Evolutionary conservation across 805 yeast genomes (phyloP), one percentile per base, ranked within the genome.

Genomic region (Lipomyces anomalus): DNA sequence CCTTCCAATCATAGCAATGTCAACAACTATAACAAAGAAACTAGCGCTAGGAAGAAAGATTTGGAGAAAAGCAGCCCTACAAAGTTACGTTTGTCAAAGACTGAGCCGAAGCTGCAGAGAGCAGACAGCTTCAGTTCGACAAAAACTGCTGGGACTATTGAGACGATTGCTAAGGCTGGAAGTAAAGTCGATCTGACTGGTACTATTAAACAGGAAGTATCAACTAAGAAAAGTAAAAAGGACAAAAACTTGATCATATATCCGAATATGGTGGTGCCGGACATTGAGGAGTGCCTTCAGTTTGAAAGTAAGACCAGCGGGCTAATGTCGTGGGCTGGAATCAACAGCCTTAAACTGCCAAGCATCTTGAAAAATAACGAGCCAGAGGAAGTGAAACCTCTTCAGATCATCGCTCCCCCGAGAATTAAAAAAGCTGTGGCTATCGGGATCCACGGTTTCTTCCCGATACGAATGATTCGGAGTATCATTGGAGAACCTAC

Each of bases 371-470:
- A 13, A 9, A 30, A 33, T 13, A 26, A 46, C 3, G 40, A 35
- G 18, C 23, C 5, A 20, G 43, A 33, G 3, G 30, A 26, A 9
- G 9, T 9, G 11, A 26, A 26, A 13, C 30, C 30, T 9, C 28
- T 50, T n/a, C 39, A 29, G 9, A 17, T 50, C 11, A 29, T 38
- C 3, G 20, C 48, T 6, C 46, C 55, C 17, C 54, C 50, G 13
- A 32, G 42, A 21, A 29, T 50, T 16, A 17, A 21, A 21, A 78
- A 79, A 52, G 84, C 84, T 0, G 73, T 90, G 24, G 82, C 92
- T 29, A 78, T 90, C 47, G 98, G 98, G 0, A 89, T 90, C 1
- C 98, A 90, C 67, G 98, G 98, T 0, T 90, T 89, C 60, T 90
- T 92, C 68, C 98, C 98, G 0, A 84, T 87, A 1, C 78, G 75